Evolutionary conservation across 768 basidiomycete genomes (phyloP).

Genomic region (Tephrocybe rancida): DNA sequence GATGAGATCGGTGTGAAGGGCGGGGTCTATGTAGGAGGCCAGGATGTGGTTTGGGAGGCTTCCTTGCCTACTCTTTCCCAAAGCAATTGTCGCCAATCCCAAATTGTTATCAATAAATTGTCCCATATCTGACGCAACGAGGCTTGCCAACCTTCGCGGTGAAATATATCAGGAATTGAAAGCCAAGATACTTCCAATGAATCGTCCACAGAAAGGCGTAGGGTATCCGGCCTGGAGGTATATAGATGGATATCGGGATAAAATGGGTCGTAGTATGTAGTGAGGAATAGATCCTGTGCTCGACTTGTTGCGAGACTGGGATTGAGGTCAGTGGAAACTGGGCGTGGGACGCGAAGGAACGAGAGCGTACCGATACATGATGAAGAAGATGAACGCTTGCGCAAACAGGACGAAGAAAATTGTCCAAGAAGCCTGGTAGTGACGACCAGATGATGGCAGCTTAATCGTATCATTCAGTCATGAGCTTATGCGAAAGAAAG

Average conservation of each 20-base stretch:
- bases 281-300: conserved; percentile 63
- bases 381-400: conserved; percentile 47
- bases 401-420: conserved; percentile 36
- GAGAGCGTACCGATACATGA: conserved; percentile 62
- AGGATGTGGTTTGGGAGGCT: conserved; percentile 25
- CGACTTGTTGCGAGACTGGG: conserved; percentile 47
- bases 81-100: conserved; percentile 37
- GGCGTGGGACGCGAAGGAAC: not conserved
- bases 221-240: conserved; percentile 43
- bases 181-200: conserved; percentile 26
- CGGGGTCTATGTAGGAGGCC: conserved; percentile 39
- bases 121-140: conserved; percentile 38
- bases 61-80: conserved; percentile 48
- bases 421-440: conserved; percentile 29
- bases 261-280: conserved; percentile 79
- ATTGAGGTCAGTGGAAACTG: conserved; percentile 8
- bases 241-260: conserved; percentile 70
- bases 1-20: not conserved
- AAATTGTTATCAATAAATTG: conserved; percentile 33
- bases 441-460: conserved; percentile 19
- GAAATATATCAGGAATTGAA: conserved; percentile 39
- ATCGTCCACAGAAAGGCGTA: conserved; percentile 35
- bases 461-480: conserved; percentile 10
- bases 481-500: not conserved
- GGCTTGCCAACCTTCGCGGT: conserved; percentile 41